phyloP scores from a whole-genome alignment of 2,329 filamentous ascomycete species.

The Claviceps pazoutovae region DNA sequence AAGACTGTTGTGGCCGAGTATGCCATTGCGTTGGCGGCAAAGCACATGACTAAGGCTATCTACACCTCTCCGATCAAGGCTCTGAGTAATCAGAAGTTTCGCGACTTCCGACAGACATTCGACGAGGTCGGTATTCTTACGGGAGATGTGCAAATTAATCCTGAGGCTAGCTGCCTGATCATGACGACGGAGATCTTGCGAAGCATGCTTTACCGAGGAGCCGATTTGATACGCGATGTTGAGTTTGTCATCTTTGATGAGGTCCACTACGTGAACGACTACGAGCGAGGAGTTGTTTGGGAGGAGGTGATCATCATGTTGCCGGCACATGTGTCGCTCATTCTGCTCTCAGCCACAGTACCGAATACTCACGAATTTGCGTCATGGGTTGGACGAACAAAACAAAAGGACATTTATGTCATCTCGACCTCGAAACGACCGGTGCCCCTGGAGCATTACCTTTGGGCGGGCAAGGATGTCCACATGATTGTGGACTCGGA shows the following conservation, averaged over 20 bases:
- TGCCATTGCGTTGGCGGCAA: constrained; percentile 88
- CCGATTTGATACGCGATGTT: constrained; percentile 89
- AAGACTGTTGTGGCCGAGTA: constrained; percentile 98
- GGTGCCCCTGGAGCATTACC: constrained; percentile 86
- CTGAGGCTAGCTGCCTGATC: constrained; percentile 93
- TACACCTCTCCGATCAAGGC: constrained; percentile 99
- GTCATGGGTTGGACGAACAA: constrained; percentile 94
- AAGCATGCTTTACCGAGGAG: constrained; percentile 95
- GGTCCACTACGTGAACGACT: constrained; percentile 96
- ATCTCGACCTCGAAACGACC: constrained; percentile 94
- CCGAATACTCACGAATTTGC: constrained; percentile 97
- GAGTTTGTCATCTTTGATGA: constrained; percentile 99
- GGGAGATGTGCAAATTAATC: constrained; percentile 94
- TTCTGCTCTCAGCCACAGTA: constrained; percentile 87
- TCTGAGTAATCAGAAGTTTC: constrained; percentile 95
- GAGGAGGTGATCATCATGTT: constrained; percentile 99
- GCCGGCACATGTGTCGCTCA: constrained; percentile 90
- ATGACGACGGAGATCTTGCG: constrained; percentile 98
- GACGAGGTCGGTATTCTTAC: constrained; percentile 95
- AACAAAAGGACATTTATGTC: constrained; percentile 98
- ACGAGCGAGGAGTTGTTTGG: constrained; percentile 94
- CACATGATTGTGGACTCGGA: constrained; percentile 90
- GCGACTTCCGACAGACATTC: constrained; percentile 81
- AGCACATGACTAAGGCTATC: constrained; percentile 98
- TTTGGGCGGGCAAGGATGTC: constrained; percentile 89